Evolutionary conservation across 495 filamentous ascomycete species (phyloP).

Genomic region (Lasiosphaeria hispida): DNA sequence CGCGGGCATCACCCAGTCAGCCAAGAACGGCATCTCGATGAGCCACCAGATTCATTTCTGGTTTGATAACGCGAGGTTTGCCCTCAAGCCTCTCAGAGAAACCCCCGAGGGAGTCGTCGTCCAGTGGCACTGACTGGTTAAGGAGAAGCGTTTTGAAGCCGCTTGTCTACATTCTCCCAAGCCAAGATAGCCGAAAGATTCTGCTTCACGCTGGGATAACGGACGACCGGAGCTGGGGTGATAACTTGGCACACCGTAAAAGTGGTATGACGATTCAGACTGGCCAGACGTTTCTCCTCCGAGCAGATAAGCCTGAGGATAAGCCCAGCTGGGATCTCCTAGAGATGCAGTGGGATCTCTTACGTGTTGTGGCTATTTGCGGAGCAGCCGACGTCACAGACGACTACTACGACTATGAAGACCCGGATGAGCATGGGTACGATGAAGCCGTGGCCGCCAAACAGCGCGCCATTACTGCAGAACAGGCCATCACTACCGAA

Average conservation of each 20-base stretch:
- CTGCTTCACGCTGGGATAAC: conserved; percentile 9
- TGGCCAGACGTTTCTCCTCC: conserved; percentile 5
- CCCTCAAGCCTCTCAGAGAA: conserved; percentile 16
- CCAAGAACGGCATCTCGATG: conserved; percentile 14
- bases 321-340: conserved; percentile 10
- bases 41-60: conserved; percentile 2
- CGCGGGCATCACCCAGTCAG: conserved; percentile 9
- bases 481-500: too few relatives aligned
- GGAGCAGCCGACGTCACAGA: conserved; percentile 10
- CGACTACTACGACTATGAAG: conserved; percentile 7
- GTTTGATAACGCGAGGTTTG: conserved; percentile 4
- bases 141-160: conserved; percentile 10
- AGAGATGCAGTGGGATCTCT: conserved; percentile 12
- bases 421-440: conserved; percentile 8
- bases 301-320: background rate
- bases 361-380: conserved; percentile 4
- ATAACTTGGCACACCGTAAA: conserved; percentile 7
- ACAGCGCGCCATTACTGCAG: conserved; percentile 4
- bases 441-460: conserved; percentile 8
- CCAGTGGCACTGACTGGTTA: conserved; percentile 19
- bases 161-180: background rate
- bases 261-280: conserved; percentile 7
- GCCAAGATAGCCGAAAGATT: too few relatives aligned
- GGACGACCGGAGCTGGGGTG: conserved; percentile 4
- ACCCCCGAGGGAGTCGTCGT: conserved; percentile 9